Base-by-base conservation (phyloP, 495 filamentous ascomycete species). In the Aspergillus leporis region DNA sequence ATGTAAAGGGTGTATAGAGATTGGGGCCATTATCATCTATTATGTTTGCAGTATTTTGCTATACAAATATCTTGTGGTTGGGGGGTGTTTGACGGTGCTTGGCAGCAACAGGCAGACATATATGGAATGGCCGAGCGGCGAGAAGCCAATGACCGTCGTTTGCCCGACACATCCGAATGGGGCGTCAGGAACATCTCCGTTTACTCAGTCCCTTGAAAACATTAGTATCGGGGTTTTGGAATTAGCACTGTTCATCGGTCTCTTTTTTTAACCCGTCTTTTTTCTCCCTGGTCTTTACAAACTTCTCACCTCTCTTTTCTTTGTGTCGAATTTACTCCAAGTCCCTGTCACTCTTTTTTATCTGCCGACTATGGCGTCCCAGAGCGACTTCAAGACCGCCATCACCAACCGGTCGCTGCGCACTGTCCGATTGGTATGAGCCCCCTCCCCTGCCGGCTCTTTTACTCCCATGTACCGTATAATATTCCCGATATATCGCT, bases 381-480 rank as follows among this genome's bases (percentile, higher is more conserved):
- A 69, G 47, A 69, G 65, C 66, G 70, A 72, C 36, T 75, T 77
- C 70, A 57, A 66, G 38, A 61, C 72, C 51, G 79, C 79, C 59
- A 78, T 82, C 81, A 85, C 86, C 75, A 92, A 92, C 75, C 83
- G 91, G 77, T 93, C 92, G 64, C 83, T 96, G 56, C 86, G 92
- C 53, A 87, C 81, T 49, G 90, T 97, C 79, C 91, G 90, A 74
- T 89, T 87, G 66, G 92, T 92, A 78, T 72, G 83, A 68, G 47
- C 46, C 43, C 30, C 55, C 58, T 46, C 46, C 21, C 40, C 8
- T 21, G 14, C 23, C 10, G 8, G 2, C 16, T 13, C 0, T 18
- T 36, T 21, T 41, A 41, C n/a, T 41, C 38, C 14, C 6, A 41
- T n/a, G 16, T 16, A 41, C 8, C 3, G n/a, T 41, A n/a, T 41